A percentile compares a stretch with the other conserved stretches of the same genome.
Conservation (phyloP, 1,284 basidiomycete species). For the Coniferiporia weirii region DNA sequence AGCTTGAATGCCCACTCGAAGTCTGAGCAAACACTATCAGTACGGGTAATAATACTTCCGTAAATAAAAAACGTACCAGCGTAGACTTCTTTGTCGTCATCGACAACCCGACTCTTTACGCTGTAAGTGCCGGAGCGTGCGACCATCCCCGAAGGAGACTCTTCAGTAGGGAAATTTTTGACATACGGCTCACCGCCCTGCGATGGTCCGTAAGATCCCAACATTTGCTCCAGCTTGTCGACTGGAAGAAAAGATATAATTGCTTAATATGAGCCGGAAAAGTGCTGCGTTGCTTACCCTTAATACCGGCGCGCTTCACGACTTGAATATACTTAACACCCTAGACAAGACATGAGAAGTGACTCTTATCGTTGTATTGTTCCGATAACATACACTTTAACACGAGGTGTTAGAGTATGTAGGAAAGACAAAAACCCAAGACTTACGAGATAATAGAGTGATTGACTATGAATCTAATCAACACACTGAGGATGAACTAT, state of each 20-base stretch:
- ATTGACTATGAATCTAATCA: constrained; percentile 77
- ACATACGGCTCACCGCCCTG: constrained; percentile 53
- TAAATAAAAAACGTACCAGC: constrained; percentile 48
- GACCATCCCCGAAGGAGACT: constrained; percentile 77
- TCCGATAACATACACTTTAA: not conserved
- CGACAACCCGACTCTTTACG: constrained; percentile 75
- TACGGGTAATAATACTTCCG: not conserved
- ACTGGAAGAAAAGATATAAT: constrained; percentile 39
- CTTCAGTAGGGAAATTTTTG: constrained; percentile 73
- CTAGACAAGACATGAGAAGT: constrained; percentile 31
- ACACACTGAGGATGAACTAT: constrained; percentile 44
- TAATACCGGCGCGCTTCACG: constrained; percentile 71
- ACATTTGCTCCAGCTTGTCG: constrained; percentile 87
- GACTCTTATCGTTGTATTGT: not conserved
- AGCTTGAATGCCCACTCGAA: constrained; percentile 82
- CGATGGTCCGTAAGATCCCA: constrained; percentile 78
- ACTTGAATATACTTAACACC: constrained; percentile 82
- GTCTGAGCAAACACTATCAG: constrained; percentile 39
- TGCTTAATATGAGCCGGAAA: constrained; percentile 5
- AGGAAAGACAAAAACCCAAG: not conserved
- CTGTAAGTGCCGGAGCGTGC: constrained; percentile 74
- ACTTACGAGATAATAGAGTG: constrained; percentile 79
- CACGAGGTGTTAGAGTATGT: not conserved
- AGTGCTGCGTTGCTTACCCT: constrained; percentile 38
- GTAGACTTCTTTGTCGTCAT: constrained; percentile 76